These are phyloP conservation scores for Epichloe hybrida DNA, from an alignment of 2,329 filamentous ascomycete species.

Conservation along the genomic window DNA sequence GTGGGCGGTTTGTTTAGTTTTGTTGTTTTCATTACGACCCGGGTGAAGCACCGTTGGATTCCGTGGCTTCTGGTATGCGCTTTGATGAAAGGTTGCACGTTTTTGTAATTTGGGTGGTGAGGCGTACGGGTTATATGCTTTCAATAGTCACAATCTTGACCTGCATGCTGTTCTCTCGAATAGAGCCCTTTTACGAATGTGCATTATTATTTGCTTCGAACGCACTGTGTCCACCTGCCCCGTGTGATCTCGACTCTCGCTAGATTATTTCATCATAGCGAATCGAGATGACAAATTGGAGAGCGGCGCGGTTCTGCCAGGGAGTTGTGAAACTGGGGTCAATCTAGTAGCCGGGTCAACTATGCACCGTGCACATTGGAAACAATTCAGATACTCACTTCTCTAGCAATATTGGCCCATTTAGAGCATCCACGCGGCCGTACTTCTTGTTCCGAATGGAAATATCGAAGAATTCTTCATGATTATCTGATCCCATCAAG, in stretches of 20 bases:
- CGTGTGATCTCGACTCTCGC: neutral
- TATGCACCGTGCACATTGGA: neutral
- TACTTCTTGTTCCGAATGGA: constrained; percentile 86
- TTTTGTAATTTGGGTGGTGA: neutral
- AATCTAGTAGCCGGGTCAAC: constrained; percentile 34
- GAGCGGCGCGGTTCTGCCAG: constrained; percentile 49
- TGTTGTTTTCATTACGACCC: neutral
- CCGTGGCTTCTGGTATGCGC: neutral
- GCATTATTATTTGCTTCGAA: neutral
- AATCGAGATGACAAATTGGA: constrained; percentile 64
- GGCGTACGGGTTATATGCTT: constrained; percentile 10
- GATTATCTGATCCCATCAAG: constrained; percentile 74
- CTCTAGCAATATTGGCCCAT: constrained; percentile 79
- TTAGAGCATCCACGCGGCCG: constrained; percentile 79
- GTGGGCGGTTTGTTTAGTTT: neutral
- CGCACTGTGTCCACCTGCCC: neutral
- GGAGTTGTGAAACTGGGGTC: constrained; percentile 46
- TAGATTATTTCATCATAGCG: constrained; percentile 38
- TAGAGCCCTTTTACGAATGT: neutral
- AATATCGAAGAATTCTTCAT: constrained; percentile 95
- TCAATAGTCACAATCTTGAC: neutral
- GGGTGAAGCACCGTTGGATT: neutral
- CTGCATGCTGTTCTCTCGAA: neutral
- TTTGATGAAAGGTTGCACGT: neutral
- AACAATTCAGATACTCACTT: constrained; percentile 47